These are phyloP conservation scores for Psophocarpus tetragonolobus DNA, from an alignment of 306 rosid species.

Conservation along the genomic window DNA sequence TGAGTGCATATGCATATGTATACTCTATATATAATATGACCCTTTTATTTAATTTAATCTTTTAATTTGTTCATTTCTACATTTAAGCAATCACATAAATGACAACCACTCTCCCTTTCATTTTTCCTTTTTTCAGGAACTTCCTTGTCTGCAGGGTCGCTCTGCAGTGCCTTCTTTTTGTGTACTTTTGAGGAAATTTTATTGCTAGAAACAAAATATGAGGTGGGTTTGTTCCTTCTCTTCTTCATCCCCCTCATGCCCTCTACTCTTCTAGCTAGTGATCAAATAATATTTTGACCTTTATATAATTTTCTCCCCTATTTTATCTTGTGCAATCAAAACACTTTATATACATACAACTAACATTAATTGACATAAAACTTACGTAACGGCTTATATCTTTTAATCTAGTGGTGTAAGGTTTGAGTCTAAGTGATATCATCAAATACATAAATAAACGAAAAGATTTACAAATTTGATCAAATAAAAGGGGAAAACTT, in stretches of 20 bases:
- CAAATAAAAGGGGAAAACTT: too few relatives aligned
- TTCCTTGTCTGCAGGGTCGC: conserved; percentile 33
- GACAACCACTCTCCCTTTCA: background rate
- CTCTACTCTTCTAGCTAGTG: background rate
- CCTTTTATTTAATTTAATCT: background rate
- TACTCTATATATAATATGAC: too few relatives aligned
- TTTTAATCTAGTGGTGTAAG: too few relatives aligned
- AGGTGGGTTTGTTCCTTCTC: conserved; percentile 29
- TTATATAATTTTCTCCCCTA: too few relatives aligned
- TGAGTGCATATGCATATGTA: conserved; percentile 30
- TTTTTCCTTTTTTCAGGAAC: conserved; percentile 26
- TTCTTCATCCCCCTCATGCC: background rate
- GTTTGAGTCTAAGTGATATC: too few relatives aligned
- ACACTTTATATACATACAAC: too few relatives aligned
- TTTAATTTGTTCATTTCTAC: background rate
- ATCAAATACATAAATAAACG: too few relatives aligned
- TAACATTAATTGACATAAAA: too few relatives aligned
- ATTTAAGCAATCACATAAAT: conserved; percentile 24
- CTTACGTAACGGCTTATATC: too few relatives aligned
- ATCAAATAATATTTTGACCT: background rate
- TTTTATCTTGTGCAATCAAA: too few relatives aligned
- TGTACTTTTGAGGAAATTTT: conserved; percentile 12
- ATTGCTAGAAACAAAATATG: conserved; percentile 22
- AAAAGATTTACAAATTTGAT: too few relatives aligned
- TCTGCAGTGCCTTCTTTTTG: background rate